phyloP scores from a whole-genome alignment of 2,329 filamentous ascomycete genomes.

The Aureobasidium vineae region DNA sequence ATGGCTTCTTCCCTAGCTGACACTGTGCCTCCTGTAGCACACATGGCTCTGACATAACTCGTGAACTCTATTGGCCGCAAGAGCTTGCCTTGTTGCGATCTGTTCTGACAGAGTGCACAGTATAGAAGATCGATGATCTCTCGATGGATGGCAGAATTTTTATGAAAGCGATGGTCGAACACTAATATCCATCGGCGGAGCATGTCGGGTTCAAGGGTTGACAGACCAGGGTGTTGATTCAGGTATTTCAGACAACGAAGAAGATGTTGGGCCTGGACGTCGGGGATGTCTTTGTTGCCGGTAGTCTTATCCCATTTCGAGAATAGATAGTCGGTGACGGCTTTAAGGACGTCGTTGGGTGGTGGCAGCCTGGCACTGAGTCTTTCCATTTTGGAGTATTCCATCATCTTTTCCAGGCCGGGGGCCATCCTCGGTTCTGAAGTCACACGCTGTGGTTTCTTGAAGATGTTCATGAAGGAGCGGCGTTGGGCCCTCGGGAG shows the following conservation, averaged over 20 bases:
- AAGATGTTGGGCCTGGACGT: slow-evolving; percentile 64
- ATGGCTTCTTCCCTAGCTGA: slow-evolving; percentile 6
- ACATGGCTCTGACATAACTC: neutral
- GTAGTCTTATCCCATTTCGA: slow-evolving; percentile 32
- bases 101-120: neutral
- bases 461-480: slow-evolving; percentile 62
- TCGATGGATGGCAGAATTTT: neutral
- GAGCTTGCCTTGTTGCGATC: too few species aligned
- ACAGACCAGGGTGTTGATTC: slow-evolving; percentile 37
- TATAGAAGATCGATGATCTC: neutral
- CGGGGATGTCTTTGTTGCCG: slow-evolving; percentile 54
- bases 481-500: slow-evolving; percentile 44
- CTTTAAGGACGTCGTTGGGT: slow-evolving; percentile 60
- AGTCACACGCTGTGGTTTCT: slow-evolving; percentile 56
- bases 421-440: slow-evolving; percentile 65
- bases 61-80: too few species aligned
- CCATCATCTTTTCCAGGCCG: slow-evolving; percentile 69
- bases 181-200: neutral
- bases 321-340: slow-evolving; percentile 62
- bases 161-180: neutral
- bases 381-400: slow-evolving; percentile 62
- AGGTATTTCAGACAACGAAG: slow-evolving; percentile 62
- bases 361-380: slow-evolving; percentile 65
- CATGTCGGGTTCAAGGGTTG: neutral
- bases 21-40: neutral